Conservation (phyloP, 164 flowering plant genomes). For the Vitis vinifera region ASM3070453v1 NC_081821.1:9401001-9401500, state of each 20-base stretch:
- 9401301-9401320: conserved; percentile 9
- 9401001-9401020: not conserved
- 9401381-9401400: not conserved
- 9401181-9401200: no score
- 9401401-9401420: conserved; percentile 18
- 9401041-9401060: not conserved
- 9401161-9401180: no score
- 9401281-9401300: conserved; percentile 9
- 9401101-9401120: not conserved
- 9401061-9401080: not conserved
- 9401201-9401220: no score
- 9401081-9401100: conserved; percentile 13
- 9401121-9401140: conserved; percentile 1
- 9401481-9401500: not conserved
- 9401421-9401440: not conserved
- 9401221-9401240: no score
- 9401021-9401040: conserved; percentile 2
- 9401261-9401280: not conserved
- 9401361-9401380: not conserved
- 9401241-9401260: not conserved
- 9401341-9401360: not conserved
- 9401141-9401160: not conserved
- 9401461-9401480: not conserved
- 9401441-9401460: not conserved
- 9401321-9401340: not conserved